Evolutionary conservation across 2,329 filamentous ascomycete species (phyloP), one percentile per base, ranked within the genome.

Genomic region (Colletotrichum acutatum): DNA sequence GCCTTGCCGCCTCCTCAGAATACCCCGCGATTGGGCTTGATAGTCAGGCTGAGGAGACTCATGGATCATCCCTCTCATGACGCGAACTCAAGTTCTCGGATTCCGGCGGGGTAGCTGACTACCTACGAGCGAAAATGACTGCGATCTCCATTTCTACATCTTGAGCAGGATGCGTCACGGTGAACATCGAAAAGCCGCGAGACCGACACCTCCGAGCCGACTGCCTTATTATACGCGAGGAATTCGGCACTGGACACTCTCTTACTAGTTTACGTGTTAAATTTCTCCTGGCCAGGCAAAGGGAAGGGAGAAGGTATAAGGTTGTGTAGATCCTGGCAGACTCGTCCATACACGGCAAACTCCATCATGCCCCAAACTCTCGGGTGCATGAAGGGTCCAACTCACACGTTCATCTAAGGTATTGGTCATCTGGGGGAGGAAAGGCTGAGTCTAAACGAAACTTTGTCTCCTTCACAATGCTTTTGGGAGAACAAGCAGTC

Each of bases 21-120:
- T 8, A 32, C 65, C 52, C 53, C 37, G 53, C 52, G 53, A 63
- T 19, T 69, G n/a, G 11, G 53, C 53, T 34, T 63, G 34, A 59
- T 52, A 53, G 42, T n/a, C 42, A 49, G 8, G 30, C 32, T 6
- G 7, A 16, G 14, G 26, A 4, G 32, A 42, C 32, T 59, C 58
- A 64, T 72, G 58, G 58, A 59, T 68, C 19, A 69, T 72, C 53
- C 58, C 59, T 63, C 52, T 58, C 32, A 12, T 14, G 12, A 63
- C 52, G 58, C 37, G 53, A 68, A 30, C 64, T 34, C 57, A 37
- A 37, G 37, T 8, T 26, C 49, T 37, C 42, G 22, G 16, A 26
- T 26, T 67, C 22, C n/a, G 30, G 28, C 46, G 26, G 28, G 46
- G 42, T 11, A 49, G 37, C 22, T 19, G 19, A 11, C 8, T 4